Conservation (phyloP, 257 asterid species). For the Nicotiana paniculata region DNA sequence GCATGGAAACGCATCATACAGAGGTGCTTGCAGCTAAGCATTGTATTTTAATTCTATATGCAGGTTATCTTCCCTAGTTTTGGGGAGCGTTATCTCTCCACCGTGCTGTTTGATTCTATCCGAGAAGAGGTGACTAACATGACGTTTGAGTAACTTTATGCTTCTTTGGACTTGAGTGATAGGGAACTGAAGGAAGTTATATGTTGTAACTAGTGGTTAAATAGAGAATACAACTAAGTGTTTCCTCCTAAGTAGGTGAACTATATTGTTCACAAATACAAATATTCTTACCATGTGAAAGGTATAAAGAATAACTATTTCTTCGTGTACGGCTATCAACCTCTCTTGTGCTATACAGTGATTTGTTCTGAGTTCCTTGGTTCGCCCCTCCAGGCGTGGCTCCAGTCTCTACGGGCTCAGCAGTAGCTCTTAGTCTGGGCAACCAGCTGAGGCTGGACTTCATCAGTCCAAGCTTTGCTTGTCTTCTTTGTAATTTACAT, state of each 20-base stretch:
- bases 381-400: too few relatives aligned
- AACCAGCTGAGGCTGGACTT: too few relatives aligned
- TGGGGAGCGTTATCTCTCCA: constrained; percentile 57
- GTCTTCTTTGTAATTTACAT: neutral
- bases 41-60: neutral
- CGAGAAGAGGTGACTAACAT: constrained; percentile 36
- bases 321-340: neutral
- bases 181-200: neutral
- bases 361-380: too few relatives aligned
- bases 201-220: neutral
- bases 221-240: neutral
- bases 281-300: neutral
- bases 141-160: constrained; percentile 25
- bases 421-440: too few relatives aligned
- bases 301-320: neutral
- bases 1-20: neutral
- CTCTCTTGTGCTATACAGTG: neutral
- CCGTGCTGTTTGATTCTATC: constrained; percentile 43
- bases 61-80: constrained; percentile 49
- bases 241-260: neutral
- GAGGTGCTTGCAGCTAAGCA: neutral
- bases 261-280: neutral
- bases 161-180: neutral
- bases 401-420: too few relatives aligned
- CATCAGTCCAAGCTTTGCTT: neutral